Evolutionary conservation across 2,329 filamentous ascomycete species (phyloP).

Genomic region (Eutypella sp.): DNA sequence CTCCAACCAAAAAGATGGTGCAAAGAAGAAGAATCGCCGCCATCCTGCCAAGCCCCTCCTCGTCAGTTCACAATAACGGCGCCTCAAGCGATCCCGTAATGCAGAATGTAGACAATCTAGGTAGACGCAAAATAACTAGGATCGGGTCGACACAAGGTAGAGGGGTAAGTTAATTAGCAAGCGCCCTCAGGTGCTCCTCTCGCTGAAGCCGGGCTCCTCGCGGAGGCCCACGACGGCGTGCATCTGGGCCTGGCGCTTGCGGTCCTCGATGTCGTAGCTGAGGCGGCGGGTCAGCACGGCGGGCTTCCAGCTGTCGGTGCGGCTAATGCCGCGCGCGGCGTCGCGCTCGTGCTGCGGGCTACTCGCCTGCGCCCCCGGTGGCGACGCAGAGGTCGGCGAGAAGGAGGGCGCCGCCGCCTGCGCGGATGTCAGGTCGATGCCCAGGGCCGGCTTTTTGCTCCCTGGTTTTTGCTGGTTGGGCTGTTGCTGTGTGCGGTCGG

Average conservation of each 20-base stretch:
- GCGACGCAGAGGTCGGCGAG: too few species aligned
- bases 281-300: constrained; percentile 34
- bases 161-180: too few species aligned
- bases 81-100: not conserved
- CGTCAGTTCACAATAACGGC: too few species aligned
- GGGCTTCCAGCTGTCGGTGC: constrained; percentile 43
- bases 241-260: constrained; percentile 49
- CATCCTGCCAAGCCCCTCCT: too few species aligned
- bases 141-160: too few species aligned
- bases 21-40: too few species aligned
- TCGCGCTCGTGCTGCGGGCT: constrained; percentile 27
- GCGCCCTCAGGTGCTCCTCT: constrained; percentile 20
- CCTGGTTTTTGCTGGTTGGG: too few species aligned
- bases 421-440: constrained; percentile 7
- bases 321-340: constrained; percentile 31
- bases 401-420: too few species aligned
- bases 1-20: too few species aligned
- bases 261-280: constrained; percentile 50
- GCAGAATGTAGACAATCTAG: not conserved
- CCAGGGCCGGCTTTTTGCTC: too few species aligned
- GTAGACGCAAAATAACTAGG: not conserved
- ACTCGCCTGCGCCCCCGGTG: constrained; percentile 9
- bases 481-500: too few species aligned
- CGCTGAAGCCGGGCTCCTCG: constrained; percentile 38
- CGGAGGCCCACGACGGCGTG: constrained; percentile 30